Evolutionary conservation across 805 yeast species (phyloP), one percentile per base, ranked within the genome.

Genomic region (Teunomyces cretensis): DNA sequence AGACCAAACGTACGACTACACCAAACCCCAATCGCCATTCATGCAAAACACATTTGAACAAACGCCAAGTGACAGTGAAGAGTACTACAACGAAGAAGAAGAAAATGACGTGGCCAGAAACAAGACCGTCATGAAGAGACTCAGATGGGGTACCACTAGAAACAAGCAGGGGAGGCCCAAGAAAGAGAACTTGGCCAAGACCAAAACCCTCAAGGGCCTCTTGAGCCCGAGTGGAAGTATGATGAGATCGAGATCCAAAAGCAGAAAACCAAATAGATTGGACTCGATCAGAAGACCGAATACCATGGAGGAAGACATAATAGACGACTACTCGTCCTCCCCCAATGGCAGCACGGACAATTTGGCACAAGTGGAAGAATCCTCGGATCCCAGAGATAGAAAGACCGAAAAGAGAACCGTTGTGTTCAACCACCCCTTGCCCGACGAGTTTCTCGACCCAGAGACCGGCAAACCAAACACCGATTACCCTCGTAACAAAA

Each of bases 141-240:
- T 84, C 54, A 76, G 96, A 66, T 88, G 96, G 96, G 97, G 97
- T 47, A 91, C 97, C 3, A 88, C 86, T 52, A 76, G 96, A 54
- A 79, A 81, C 56, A 80, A 80, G 47, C 76, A 80, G 49, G 96
- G 95, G 7, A 74, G 76, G 39, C 91, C 94, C 16, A 52, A 58
- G 37, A 58, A 58, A 42, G 73, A 69, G 45, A 63, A 66, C 37
- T 67, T 79, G 11, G 75, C 76, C 6, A 37, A 37, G 22, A 76
- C 83, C 13, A 83, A 74, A 56, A 84, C 92, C 0, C 60, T 86
- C 35, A 74, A 75, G 56, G 74, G 78, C 8, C 52, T 71, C 28
- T 56, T 71, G 30, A 56, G 50, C 36, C 67, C 55, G 9, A 22
- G 27, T 22, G 30, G 30, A 12, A 33, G 42, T 30, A 31, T 38